Evolutionary conservation across 495 filamentous ascomycete species (phyloP).

Genomic region (Penicillium dipodomyicola): DNA sequence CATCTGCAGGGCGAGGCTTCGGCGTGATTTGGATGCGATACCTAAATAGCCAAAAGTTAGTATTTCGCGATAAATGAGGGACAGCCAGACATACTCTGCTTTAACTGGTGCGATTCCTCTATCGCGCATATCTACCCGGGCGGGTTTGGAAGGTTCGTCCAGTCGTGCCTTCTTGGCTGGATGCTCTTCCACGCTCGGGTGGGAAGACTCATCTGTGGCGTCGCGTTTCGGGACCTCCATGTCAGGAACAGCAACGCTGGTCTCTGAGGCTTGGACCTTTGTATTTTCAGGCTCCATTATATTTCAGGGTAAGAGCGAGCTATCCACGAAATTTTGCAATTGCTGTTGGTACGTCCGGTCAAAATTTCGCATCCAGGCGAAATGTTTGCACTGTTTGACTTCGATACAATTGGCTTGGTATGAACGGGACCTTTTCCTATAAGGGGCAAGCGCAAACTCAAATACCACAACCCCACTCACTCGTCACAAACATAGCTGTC

Average conservation of each 20-base stretch:
- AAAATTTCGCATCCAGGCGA: slow-evolving; percentile 14
- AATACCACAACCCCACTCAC: background rate
- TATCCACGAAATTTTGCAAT: background rate
- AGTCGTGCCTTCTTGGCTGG: slow-evolving; percentile 60
- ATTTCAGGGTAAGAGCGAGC: background rate
- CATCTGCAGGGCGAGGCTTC: slow-evolving; percentile 22
- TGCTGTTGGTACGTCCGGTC: background rate
- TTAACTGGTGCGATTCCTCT: slow-evolving; percentile 82
- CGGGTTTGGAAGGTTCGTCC: slow-evolving; percentile 32
- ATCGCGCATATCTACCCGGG: slow-evolving; percentile 42
- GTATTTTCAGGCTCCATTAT: slow-evolving; percentile 15
- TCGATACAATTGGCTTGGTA: background rate
- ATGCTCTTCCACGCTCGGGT: slow-evolving; percentile 39
- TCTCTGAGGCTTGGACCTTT: slow-evolving; percentile 14
- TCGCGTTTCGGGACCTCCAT: slow-evolving; percentile 19
- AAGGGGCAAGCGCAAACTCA: background rate
- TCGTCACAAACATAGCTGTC: too few relatives aligned
- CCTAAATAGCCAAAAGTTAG: slow-evolving; percentile 28
- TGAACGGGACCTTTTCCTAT: background rate
- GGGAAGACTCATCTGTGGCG: slow-evolving; percentile 10
- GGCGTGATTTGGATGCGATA: slow-evolving; percentile 50
- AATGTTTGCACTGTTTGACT: slow-evolving; percentile 18
- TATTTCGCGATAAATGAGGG: background rate
- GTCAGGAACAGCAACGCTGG: slow-evolving; percentile 9
- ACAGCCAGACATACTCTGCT: slow-evolving; percentile 59